Evolutionary conservation across 2,329 filamentous ascomycete species (phyloP), one percentile per base, ranked within the genome.

Genomic region (Penicillium digitatum): DNA sequence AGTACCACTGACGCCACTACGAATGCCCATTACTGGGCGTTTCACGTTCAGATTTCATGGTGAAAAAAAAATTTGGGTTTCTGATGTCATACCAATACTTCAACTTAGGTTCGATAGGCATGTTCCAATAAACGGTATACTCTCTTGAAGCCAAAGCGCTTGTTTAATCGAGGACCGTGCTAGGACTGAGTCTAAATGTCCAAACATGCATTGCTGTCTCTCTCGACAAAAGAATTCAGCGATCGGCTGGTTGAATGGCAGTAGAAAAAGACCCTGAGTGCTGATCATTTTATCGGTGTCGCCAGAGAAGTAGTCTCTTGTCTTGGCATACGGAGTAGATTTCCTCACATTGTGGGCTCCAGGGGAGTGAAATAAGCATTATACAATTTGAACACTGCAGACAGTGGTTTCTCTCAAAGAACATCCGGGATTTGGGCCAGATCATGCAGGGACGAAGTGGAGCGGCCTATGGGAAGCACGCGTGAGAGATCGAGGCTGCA

Each of bases 371-470:
- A 22, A 35, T 16, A 26, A 54, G 40, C 31, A 35, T 35, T 18
- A 12, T 40, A 22, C 11, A 51, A 51, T 54, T 45, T 31, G 27
- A 12, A 31, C 20, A 37, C 26, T 39, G 27, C 46, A 54, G 52
- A 24, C 46, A 51, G 51, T 54, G 34, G 45, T 45, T 54, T 45
- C 24, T 51, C n/a, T 53, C 38, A 31, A 32, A 50, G 38, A 37
- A 49, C 27, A 47, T 54, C 31, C 22, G 26, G 20, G 31, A 57
- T 50, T 47, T 55, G 26, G 40, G 52, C 20, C 39, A 20, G 29
- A 42, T 18, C 35, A 52, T 56, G 53, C 54, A 58, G 52, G 52
- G 47, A 44, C 47, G 8, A 32, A 50, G 1, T 20, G 32, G 47
- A 51, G 32, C 47, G 20, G 20, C 47, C 52, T 50, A 51, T 51